Evolutionary conservation across 140 eudicot species (phyloP).

Genomic region (Stevia rebaudiana): DNA sequence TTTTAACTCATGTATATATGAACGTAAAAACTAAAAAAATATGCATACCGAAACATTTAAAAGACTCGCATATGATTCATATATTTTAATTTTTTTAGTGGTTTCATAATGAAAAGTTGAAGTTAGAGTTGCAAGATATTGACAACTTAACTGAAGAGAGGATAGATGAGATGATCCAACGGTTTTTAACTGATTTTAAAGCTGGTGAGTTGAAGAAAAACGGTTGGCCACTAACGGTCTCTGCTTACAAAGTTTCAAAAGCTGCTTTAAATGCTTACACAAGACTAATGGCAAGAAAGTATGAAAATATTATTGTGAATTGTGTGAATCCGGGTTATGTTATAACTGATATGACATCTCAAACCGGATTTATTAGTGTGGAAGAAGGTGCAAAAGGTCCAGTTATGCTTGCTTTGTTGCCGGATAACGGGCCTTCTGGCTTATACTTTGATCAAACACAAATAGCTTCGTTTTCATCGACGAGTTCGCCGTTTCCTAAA

Average conservation of each 20-base stretch:
- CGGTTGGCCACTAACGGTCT: constrained; percentile 34
- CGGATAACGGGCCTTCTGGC: constrained; percentile 36
- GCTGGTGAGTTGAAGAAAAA: constrained; percentile 25
- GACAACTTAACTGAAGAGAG: constrained; percentile 40
- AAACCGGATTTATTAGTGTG: constrained; percentile 29
- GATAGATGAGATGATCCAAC: constrained; percentile 35
- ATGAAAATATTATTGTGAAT: constrained; percentile 22
- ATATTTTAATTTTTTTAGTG: constrained; percentile 17
- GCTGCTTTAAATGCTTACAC: constrained; percentile 48
- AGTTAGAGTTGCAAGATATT: constrained; percentile 21
- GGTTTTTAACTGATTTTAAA: constrained; percentile 35
- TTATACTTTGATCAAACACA: constrained; percentile 27
- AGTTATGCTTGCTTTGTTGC: constrained; percentile 38
- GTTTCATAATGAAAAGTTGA: constrained; percentile 33
- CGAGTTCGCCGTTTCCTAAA: background rate
- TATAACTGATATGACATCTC: constrained; percentile 35
- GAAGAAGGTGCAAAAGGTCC: constrained; percentile 48
- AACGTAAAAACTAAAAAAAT: background rate
- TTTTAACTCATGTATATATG: background rate
- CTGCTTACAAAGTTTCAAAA: constrained; percentile 46
- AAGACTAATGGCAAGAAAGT: constrained; percentile 34
- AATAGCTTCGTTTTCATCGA: constrained; percentile 15
- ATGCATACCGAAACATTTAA: too few species aligned
- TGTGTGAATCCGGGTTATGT: constrained; percentile 51
- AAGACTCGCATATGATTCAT: background rate